phyloP scores from a whole-genome alignment of 2,329 filamentous ascomycete genomes.

The Monosporascus ibericus region DNA sequence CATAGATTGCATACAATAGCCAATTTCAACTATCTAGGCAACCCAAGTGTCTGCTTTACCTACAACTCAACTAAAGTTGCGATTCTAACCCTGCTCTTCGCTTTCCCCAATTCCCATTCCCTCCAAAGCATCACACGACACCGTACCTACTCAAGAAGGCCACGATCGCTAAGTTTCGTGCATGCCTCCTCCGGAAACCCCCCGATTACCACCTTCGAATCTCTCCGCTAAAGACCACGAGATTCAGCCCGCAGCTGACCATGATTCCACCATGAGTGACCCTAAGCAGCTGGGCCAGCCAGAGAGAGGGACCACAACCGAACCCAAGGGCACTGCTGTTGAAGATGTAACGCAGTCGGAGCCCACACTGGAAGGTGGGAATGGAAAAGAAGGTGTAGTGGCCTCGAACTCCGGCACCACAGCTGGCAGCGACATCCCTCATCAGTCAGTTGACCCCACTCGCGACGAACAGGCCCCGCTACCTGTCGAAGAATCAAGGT shows the following conservation, averaged over 20 bases:
- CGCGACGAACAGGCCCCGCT: too few species aligned
- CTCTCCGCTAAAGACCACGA: conserved; percentile 12
- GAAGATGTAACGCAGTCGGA: conserved; percentile 4
- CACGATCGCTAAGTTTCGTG: conserved; percentile 11
- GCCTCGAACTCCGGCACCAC: not conserved
- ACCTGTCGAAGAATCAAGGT: too few species aligned
- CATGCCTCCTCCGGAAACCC: conserved; percentile 24
- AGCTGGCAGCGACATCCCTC: not conserved
- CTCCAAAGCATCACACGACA: not conserved
- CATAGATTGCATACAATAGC: too few species aligned
- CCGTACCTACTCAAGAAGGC: not conserved
- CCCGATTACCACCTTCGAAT: conserved; percentile 12
- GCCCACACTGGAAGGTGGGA: not conserved
- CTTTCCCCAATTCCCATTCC: conserved; percentile 1
- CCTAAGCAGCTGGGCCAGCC: conserved; percentile 14
- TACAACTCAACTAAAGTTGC: too few species aligned
- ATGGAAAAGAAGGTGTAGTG: not conserved
- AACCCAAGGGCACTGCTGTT: conserved; percentile 4
- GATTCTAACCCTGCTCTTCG: not conserved
- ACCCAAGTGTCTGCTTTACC: too few species aligned
- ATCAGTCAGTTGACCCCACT: too few species aligned
- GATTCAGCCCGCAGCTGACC: conserved; percentile 13
- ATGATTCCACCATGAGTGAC: conserved; percentile 26
- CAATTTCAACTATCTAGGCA: too few species aligned
- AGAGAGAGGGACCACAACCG: conserved; percentile 11